These are phyloP conservation scores for Russula emetica DNA, from an alignment of 768 basidiomycete genomes.

Conservation along the genomic window DNA sequence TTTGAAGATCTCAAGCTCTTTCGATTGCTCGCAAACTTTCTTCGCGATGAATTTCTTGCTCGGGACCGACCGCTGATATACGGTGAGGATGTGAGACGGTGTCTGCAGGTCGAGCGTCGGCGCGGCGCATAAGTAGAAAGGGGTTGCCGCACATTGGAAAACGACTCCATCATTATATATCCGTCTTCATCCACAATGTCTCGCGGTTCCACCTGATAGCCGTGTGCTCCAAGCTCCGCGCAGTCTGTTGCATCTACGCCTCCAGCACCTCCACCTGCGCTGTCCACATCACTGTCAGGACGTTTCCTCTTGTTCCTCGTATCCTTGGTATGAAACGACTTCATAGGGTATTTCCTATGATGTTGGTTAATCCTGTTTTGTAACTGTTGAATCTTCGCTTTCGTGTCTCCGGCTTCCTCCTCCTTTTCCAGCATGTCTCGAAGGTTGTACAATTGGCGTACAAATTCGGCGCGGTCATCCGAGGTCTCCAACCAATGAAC, in stretches of 20 bases:
- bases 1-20: background rate
- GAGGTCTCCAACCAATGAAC: background rate
- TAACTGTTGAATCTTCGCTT: background rate
- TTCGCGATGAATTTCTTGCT: background rate
- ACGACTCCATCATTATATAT: background rate
- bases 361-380: background rate
- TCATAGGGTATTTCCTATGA: background rate
- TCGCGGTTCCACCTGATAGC: background rate
- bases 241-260: background rate
- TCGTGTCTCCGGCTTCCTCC: no score
- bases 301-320: background rate
- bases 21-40: background rate
- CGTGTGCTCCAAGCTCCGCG: background rate
- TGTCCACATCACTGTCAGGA: no score
- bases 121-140: background rate
- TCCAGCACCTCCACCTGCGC: background rate
- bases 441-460: background rate
- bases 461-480: background rate
- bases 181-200: background rate
- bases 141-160: background rate
- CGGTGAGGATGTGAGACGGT: background rate
- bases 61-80: background rate
- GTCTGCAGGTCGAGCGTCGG: background rate
- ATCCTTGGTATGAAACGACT: background rate
- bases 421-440: background rate